Conservation (phyloP, 805 yeast genomes). For the Suhomyces pyralidae region DNA sequence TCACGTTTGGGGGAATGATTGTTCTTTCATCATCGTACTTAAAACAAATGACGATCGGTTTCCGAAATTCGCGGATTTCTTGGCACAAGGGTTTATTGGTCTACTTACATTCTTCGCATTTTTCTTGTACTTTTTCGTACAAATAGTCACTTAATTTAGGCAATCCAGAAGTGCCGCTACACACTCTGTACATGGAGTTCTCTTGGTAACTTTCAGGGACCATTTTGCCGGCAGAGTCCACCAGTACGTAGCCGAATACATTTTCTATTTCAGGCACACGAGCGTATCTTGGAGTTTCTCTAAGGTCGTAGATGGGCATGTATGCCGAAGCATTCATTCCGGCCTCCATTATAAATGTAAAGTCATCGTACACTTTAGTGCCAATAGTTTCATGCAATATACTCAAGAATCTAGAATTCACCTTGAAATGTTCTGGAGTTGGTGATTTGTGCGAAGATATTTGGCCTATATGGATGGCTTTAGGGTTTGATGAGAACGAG, state of each 20-base stretch:
- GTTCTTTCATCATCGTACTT: background rate
- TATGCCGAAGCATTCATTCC: conserved; percentile 48
- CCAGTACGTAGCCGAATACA: conserved; percentile 66
- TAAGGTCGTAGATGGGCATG: conserved; percentile 71
- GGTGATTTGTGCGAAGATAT: conserved; percentile 7
- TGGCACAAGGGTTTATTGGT: background rate
- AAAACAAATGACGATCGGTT: background rate
- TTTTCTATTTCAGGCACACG: conserved; percentile 71
- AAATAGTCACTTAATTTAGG: conserved; percentile 52
- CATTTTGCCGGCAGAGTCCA: conserved; percentile 53
- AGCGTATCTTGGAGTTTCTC: conserved; percentile 61
- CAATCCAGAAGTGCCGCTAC: conserved; percentile 45
- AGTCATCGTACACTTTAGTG: conserved; percentile 39
- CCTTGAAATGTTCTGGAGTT: conserved; percentile 21
- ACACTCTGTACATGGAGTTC: conserved; percentile 57
- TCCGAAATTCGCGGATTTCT: background rate
- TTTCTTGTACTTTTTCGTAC: conserved; percentile 31
- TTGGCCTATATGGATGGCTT: conserved; percentile 9
- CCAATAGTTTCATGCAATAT: conserved; percentile 25
- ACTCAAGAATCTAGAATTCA: conserved; percentile 26
- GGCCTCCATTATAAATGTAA: conserved; percentile 55
- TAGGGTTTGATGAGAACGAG: conserved; percentile 10
- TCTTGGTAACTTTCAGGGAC: conserved; percentile 52
- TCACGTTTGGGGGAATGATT: background rate
- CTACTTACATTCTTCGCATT: conserved; percentile 2